phyloP scores from a whole-genome alignment of 2,329 filamentous ascomycete species.

The Colletotrichum plurivorum region DNA sequence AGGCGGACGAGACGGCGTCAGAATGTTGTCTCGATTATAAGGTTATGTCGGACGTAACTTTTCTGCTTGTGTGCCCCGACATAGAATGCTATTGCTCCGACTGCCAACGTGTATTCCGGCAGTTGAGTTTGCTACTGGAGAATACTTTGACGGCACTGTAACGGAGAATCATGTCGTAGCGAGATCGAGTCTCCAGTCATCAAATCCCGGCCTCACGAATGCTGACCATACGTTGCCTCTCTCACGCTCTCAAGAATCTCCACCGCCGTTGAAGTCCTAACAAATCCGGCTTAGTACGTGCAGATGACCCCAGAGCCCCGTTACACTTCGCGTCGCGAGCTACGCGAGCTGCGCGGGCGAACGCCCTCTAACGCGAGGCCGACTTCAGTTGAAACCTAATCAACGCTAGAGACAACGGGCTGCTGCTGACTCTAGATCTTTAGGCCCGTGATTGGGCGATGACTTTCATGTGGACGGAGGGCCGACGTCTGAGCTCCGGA shows the following conservation, averaged over 20 bases:
- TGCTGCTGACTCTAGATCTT: too few species aligned
- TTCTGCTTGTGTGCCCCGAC: background rate
- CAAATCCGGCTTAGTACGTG: background rate
- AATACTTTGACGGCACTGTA: background rate
- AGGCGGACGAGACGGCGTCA: background rate
- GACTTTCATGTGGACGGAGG: too few species aligned
- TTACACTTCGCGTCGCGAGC: background rate
- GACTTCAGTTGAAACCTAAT: too few species aligned
- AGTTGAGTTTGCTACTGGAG: background rate
- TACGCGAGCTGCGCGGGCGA: background rate
- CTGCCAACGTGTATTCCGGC: background rate
- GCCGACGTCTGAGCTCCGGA: too few species aligned
- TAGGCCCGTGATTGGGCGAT: too few species aligned
- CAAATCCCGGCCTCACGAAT: background rate
- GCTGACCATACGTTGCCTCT: background rate
- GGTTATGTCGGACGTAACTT: slow-evolving; percentile 11
- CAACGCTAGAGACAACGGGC: too few species aligned
- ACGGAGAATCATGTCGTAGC: background rate
- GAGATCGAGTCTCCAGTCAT: too few species aligned
- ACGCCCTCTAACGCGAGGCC: too few species aligned
- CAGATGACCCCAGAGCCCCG: background rate
- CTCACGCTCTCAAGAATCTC: background rate
- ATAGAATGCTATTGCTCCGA: background rate
- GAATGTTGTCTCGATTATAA: background rate
- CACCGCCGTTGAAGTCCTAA: background rate